Evolutionary conservation across 345 rosid genomes (phyloP).

Genomic region (Rubroshorea leprosula): DNA sequence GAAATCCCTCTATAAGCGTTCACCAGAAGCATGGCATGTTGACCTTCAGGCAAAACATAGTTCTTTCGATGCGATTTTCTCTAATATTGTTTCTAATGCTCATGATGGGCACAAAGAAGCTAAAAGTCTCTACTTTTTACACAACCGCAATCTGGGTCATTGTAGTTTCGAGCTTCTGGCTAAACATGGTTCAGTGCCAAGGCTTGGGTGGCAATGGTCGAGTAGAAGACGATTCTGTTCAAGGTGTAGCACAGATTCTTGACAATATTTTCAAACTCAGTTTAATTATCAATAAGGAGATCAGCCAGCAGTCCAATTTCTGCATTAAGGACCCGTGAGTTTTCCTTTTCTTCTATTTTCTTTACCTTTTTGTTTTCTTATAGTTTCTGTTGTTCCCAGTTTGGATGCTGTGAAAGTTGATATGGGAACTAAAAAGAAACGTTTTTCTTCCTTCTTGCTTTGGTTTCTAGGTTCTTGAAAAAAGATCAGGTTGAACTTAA

Average conservation of each 20-base stretch:
- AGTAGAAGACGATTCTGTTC: conserved; percentile 46
- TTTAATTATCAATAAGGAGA: conserved; percentile 33
- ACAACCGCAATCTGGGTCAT: conserved; percentile 31
- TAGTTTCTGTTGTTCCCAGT: no score
- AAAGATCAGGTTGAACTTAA: neutral
- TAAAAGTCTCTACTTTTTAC: conserved; percentile 25
- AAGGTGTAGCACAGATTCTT: conserved; percentile 34
- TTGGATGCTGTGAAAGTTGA: no score
- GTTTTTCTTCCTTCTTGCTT: no score
- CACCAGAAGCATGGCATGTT: no score
- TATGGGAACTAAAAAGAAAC: no score
- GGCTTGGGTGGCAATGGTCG: conserved; percentile 40
- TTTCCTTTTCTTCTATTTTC: no score
- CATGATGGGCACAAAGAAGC: conserved; percentile 36
- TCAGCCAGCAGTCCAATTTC: conserved; percentile 47
- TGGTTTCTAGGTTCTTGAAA: no score
- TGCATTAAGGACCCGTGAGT: conserved; percentile 77
- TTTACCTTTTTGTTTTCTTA: neutral
- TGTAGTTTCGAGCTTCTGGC: conserved; percentile 32
- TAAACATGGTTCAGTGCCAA: conserved; percentile 40
- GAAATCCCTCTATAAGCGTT: no score
- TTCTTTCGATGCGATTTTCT: neutral
- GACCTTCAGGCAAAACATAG: no score
- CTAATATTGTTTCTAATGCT: neutral
- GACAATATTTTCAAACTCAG: conserved; percentile 58